These are phyloP conservation scores for Chlorociboria aeruginascens DNA, from an alignment of 495 filamentous ascomycete species.

Conservation along the genomic window DNA sequence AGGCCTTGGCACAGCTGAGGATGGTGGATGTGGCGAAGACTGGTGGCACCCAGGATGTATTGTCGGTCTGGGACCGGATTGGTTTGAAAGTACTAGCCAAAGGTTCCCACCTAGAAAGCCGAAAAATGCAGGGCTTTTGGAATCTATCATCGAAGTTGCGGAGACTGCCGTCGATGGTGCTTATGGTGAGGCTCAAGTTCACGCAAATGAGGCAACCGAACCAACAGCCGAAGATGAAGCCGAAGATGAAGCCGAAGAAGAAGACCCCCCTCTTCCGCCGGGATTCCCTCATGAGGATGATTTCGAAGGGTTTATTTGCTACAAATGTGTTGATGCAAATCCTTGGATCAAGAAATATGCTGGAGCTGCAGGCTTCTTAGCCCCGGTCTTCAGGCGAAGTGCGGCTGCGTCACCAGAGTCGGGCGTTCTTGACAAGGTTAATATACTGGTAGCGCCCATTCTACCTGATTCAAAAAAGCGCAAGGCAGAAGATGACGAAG, in stretches of 20 bases:
- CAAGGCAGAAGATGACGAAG: slow-evolving; percentile 53
- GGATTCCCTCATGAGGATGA: slow-evolving; percentile 82
- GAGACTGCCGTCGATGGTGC: slow-evolving; percentile 8
- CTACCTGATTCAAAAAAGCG: slow-evolving; percentile 51
- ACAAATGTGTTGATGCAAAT: slow-evolving; percentile 78
- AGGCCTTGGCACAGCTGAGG: slow-evolving; percentile 50
- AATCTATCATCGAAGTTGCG: slow-evolving; percentile 16
- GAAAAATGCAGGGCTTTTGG: slow-evolving; percentile 12
- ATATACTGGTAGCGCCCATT: slow-evolving; percentile 3
- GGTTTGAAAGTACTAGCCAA: slow-evolving; percentile 37
- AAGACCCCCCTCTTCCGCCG: slow-evolving; percentile 51
- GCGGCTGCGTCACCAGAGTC: slow-evolving; percentile 13
- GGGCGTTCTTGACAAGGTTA: slow-evolving; percentile 7
- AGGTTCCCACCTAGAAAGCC: slow-evolving; percentile 18
- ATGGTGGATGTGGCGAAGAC: slow-evolving; percentile 90
- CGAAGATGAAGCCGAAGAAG: slow-evolving; percentile 24
- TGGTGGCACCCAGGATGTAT: slow-evolving; percentile 98
- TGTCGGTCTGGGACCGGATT: slow-evolving; percentile 58
- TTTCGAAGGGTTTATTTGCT: slow-evolving; percentile 85
- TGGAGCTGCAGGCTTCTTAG: slow-evolving; percentile 69
- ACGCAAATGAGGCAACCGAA: neutral
- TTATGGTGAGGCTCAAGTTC: slow-evolving; percentile 2
- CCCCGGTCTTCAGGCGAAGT: slow-evolving; percentile 41
- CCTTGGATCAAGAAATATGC: slow-evolving; percentile 92
- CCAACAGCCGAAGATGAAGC: slow-evolving; percentile 5